Evolutionary conservation across 768 basidiomycete species (phyloP).

Genomic region (Clathrus columnatus): DNA sequence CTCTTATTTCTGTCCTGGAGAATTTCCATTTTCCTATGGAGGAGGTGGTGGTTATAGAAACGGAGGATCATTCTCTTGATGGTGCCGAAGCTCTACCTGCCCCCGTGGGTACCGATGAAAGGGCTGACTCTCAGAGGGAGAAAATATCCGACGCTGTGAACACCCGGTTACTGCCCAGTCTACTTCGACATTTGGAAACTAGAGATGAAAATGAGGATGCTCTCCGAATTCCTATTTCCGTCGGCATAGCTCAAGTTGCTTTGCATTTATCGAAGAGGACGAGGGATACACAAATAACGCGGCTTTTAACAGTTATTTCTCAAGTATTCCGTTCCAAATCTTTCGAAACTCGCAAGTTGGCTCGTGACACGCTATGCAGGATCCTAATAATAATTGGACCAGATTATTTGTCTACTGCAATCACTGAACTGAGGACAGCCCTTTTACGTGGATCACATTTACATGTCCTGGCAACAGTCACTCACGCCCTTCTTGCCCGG

Average conservation of each 20-base stretch:
- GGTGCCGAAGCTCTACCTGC: conserved; percentile 19
- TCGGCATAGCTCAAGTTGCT: conserved; percentile 82
- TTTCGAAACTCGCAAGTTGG: conserved; percentile 84
- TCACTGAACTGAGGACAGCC: conserved; percentile 78
- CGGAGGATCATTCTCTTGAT: conserved; percentile 20
- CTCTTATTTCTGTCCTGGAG: conserved; percentile 76
- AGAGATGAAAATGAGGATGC: conserved; percentile 78
- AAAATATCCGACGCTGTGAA: conserved; percentile 70
- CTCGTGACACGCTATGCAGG: conserved; percentile 72
- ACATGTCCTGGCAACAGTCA: conserved; percentile 80
- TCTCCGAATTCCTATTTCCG: conserved; percentile 78
- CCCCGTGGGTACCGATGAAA: conserved; percentile 12
- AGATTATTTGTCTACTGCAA: conserved; percentile 57
- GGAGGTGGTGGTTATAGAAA: conserved; percentile 27
- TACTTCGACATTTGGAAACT: conserved; percentile 75
- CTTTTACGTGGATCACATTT: conserved; percentile 88
- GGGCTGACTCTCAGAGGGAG: background rate
- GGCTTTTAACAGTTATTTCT: conserved; percentile 74
- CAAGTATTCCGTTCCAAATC: conserved; percentile 91
- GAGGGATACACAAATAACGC: conserved; percentile 60
- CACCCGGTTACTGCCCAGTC: conserved; percentile 62
- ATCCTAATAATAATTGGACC: conserved; percentile 70
- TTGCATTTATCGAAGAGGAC: conserved; percentile 59
- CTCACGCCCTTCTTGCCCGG: conserved; percentile 74
- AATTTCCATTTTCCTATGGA: conserved; percentile 89